These are phyloP conservation scores for Lolium perenne DNA, from an alignment of 176 grass and related monocot species.

Conservation along the genomic window DNA sequence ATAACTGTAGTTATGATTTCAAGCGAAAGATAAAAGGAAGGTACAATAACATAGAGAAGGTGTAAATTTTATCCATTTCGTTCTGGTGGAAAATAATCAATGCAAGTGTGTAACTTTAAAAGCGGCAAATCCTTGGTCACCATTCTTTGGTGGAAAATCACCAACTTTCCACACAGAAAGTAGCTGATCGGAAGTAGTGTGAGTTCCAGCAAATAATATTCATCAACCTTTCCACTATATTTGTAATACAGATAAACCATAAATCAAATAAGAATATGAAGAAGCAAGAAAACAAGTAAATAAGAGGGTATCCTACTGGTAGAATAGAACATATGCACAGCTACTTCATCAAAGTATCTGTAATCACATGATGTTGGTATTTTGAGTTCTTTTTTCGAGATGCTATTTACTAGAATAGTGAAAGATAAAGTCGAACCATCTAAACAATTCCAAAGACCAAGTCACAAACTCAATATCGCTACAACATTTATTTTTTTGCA, in stretches of 20 bases:
- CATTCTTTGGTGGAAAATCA: constrained; percentile 8
- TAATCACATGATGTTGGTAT: background rate
- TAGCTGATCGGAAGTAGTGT: background rate
- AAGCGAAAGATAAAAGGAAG: background rate
- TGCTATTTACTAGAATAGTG: background rate
- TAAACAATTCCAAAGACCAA: background rate
- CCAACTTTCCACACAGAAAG: background rate
- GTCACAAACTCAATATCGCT: background rate
- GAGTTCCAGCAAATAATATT: constrained; percentile 9
- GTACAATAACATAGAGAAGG: background rate
- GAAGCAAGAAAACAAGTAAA: background rate
- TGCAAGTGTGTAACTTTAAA: background rate
- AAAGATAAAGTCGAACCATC: background rate
- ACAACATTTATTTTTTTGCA: background rate
- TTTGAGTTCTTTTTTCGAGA: background rate
- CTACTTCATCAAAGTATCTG: background rate
- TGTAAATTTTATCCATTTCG: constrained; percentile 2
- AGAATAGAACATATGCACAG: background rate
- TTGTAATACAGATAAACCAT: constrained; percentile 20
- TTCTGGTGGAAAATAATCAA: constrained; percentile 1
- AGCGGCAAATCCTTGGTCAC: background rate
- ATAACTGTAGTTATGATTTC: background rate
- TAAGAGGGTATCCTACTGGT: background rate
- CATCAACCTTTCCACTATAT: background rate
- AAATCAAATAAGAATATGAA: background rate